A percentile compares a stretch with the other conserved stretches of the same genome.
These are phyloP conservation scores for Pelargonium citronellum DNA, from an alignment of 441 rosid genomes.

Conservation along the genomic window DNA sequence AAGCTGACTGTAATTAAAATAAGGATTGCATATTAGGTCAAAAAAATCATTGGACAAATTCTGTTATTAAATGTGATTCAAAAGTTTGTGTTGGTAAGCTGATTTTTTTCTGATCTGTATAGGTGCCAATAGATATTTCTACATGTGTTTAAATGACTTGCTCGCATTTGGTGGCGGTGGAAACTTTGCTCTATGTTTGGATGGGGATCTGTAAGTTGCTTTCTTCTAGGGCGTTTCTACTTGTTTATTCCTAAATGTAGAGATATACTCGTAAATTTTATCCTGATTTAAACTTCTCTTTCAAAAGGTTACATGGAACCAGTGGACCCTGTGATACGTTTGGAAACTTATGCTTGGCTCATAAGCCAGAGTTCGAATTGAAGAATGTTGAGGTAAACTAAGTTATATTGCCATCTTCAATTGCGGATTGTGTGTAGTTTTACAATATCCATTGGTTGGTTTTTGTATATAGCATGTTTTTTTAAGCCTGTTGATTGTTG, in stretches of 20 bases:
- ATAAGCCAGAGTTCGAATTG: conserved; percentile 54
- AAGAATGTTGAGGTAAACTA: conserved; percentile 77
- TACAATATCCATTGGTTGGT: not conserved
- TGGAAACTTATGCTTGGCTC: conserved; percentile 79
- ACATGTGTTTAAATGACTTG: conserved; percentile 75
- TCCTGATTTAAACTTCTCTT: conserved; percentile 9
- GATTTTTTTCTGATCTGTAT: conserved; percentile 14
- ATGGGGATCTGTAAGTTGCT: conserved; percentile 78
- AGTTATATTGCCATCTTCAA: not conserved
- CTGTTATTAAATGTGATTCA: not conserved
- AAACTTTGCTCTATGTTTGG: conserved; percentile 70
- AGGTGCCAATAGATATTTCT: conserved; percentile 92
- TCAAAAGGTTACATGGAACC: conserved; percentile 68
- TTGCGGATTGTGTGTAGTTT: not conserved
- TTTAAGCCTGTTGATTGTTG: not conserved
- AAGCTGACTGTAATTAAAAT: not conserved
- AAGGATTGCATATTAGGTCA: not conserved
- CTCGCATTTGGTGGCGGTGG: conserved; percentile 89
- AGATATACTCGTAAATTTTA: not conserved
- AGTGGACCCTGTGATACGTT: conserved; percentile 82
- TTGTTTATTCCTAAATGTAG: not conserved
- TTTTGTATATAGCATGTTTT: not conserved
- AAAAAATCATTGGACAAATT: not conserved
- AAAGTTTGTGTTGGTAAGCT: conserved; percentile 12
- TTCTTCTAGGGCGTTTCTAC: conserved; percentile 2